A percentile compares a stretch with the other conserved stretches of the same genome.
Evolutionary conservation across 306 rosid genomes (phyloP).

Genomic region (Amphicarpaea edgeworthii): DNA sequence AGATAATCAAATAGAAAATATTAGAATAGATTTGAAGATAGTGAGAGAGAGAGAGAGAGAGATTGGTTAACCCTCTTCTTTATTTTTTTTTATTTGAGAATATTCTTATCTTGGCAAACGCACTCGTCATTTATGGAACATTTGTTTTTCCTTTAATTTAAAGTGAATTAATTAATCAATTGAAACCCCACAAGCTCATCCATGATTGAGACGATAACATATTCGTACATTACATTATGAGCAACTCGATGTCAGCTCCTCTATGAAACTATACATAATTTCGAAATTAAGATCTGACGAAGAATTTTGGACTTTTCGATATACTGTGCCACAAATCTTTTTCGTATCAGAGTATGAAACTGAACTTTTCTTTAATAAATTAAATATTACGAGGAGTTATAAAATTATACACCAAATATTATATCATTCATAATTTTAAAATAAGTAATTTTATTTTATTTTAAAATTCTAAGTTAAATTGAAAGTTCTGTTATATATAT

Average conservation of each 20-base stretch:
- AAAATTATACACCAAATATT: no score
- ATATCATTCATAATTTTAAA: no score
- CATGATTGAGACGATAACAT: conserved; percentile 29
- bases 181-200: conserved; percentile 25
- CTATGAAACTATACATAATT: neutral
- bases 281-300: conserved; percentile 3
- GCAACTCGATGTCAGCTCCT: neutral
- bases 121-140: neutral
- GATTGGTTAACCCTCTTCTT: no score
- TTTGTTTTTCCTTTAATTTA: neutral
- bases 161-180: neutral
- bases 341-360: conserved; percentile 4
- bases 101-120: neutral
- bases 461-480: no score
- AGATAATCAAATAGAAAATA: no score
- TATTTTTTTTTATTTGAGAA: conserved; percentile 1
- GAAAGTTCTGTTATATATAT: no score
- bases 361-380: neutral
- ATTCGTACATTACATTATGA: conserved; percentile 5
- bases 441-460: no score
- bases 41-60: no score
- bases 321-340: neutral
- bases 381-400: no score
- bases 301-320: neutral
- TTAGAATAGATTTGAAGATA: no score